These are phyloP conservation scores for Camellia lanceoleosa DNA, from an alignment of 148 eudicot genomes.

Conservation along the genomic window DNA sequence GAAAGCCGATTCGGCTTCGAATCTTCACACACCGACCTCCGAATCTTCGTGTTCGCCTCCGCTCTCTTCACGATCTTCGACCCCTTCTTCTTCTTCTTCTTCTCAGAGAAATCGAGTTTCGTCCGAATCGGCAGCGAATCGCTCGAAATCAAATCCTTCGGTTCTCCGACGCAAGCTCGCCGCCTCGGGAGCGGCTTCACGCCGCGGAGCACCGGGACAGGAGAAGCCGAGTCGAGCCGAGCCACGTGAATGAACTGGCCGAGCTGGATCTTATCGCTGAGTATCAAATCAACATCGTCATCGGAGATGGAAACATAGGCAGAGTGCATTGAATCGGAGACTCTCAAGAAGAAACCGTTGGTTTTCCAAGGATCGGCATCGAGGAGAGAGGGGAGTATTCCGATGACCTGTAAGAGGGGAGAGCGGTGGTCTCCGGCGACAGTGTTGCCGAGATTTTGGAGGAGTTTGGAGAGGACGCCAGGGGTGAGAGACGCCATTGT, in stretches of 20 bases:
- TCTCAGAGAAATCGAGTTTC: background rate
- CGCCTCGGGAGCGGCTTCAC: constrained; percentile 30
- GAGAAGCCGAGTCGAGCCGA: constrained; percentile 34
- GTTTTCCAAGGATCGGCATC: constrained; percentile 23
- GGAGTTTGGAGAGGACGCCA: constrained; percentile 31
- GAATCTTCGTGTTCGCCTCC: background rate
- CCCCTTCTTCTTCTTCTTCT: constrained; percentile 11
- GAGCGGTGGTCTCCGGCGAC: constrained; percentile 46
- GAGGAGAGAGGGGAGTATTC: constrained; percentile 31
- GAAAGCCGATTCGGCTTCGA: constrained; percentile 26
- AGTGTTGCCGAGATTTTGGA: constrained; percentile 26
- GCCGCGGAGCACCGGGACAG: constrained; percentile 43
- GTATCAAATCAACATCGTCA: constrained; percentile 30
- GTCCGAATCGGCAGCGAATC: constrained; percentile 25
- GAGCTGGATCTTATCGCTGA: constrained; percentile 39
- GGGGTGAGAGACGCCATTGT: constrained; percentile 42
- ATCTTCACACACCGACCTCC: background rate
- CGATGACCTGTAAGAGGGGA: constrained; percentile 35
- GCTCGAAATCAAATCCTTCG: constrained; percentile 43
- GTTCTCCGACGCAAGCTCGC: constrained; percentile 36
- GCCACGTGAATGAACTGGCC: constrained; percentile 43
- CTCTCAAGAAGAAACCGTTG: constrained; percentile 35
- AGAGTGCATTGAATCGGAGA: constrained; percentile 43
- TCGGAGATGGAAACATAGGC: constrained; percentile 39
- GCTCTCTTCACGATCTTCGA: constrained; percentile 7